phyloP scores from a whole-genome alignment of 2,329 filamentous ascomycete genomes.

The Phoma sp. region DNA sequence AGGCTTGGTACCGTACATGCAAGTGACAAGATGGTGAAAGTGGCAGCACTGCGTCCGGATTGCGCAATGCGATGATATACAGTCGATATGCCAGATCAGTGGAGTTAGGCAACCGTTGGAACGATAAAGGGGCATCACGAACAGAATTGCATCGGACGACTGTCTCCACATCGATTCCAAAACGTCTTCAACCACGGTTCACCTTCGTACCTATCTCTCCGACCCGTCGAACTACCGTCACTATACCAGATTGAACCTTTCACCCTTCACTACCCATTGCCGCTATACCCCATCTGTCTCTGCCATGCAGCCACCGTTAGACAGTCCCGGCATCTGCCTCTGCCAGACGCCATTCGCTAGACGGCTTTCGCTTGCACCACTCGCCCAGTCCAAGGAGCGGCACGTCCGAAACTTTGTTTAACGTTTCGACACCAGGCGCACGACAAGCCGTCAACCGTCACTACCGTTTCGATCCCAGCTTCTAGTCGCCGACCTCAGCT shows the following conservation, averaged over 20 bases:
- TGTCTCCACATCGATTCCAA: neutral
- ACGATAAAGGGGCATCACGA: constrained; percentile 3
- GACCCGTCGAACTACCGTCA: neutral
- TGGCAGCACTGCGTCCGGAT: neutral
- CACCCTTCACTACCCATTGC: constrained; percentile 1
- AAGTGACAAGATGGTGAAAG: neutral
- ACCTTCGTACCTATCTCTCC: neutral
- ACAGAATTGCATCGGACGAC: neutral
- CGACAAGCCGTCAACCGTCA: constrained; percentile 16
- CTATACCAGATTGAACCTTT: neutral
- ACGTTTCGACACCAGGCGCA: constrained; percentile 14
- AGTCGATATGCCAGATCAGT: neutral
- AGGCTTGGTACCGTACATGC: neutral
- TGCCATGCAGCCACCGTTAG: neutral
- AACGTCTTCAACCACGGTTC: constrained; percentile 7
- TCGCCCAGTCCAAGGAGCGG: constrained; percentile 17
- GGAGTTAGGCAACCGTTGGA: neutral
- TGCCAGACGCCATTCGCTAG: constrained; percentile 8
- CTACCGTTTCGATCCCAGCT: constrained; percentile 15
- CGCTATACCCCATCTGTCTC: neutral
- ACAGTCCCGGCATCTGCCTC: neutral
- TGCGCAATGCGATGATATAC: neutral
- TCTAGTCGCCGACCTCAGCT: constrained; percentile 12
- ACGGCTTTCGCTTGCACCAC: constrained; percentile 1
- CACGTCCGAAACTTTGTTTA: constrained; percentile 14